A percentile compares a stretch with the other conserved stretches of the same genome.
phyloP scores from a whole-genome alignment of 2,329 filamentous ascomycete species.

The Aspergillus terreus region DNA sequence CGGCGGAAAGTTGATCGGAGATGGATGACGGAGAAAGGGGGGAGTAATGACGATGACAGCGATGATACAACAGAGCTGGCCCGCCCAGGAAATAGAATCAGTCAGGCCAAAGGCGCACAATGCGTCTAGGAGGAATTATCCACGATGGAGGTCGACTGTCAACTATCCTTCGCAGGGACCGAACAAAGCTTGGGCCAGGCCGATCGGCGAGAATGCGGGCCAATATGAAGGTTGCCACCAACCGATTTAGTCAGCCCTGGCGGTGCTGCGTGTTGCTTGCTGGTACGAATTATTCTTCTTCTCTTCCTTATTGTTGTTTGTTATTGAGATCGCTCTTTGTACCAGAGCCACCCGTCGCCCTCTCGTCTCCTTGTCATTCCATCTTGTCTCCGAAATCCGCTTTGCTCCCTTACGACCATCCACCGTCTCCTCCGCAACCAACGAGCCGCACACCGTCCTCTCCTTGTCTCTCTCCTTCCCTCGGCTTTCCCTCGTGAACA shows the following conservation, averaged over 20 bases:
- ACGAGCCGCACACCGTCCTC: not conserved
- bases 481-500: not conserved
- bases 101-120: no score
- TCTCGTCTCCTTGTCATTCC: not conserved
- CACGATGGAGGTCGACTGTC: not conserved
- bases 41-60: no score
- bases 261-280: not conserved
- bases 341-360: not conserved
- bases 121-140: no score
- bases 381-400: not conserved
- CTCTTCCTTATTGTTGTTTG: not conserved
- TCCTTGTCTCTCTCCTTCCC: not conserved
- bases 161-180: not conserved
- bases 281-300: not conserved
- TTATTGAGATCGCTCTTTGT: not conserved
- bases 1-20: no score
- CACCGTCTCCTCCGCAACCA: not conserved
- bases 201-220: slow-evolving; percentile 19
- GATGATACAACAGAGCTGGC: no score
- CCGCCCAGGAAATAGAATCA: no score
- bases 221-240: slow-evolving; percentile 14
- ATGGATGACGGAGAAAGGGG: no score
- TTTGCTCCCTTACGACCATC: not conserved
- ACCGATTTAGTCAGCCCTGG: slow-evolving; percentile 21
- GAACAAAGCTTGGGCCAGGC: slow-evolving; percentile 23